Evolutionary conservation across 2,329 filamentous ascomycete genomes (phyloP).

Genomic region (Hymenoscyphus scutula): DNA sequence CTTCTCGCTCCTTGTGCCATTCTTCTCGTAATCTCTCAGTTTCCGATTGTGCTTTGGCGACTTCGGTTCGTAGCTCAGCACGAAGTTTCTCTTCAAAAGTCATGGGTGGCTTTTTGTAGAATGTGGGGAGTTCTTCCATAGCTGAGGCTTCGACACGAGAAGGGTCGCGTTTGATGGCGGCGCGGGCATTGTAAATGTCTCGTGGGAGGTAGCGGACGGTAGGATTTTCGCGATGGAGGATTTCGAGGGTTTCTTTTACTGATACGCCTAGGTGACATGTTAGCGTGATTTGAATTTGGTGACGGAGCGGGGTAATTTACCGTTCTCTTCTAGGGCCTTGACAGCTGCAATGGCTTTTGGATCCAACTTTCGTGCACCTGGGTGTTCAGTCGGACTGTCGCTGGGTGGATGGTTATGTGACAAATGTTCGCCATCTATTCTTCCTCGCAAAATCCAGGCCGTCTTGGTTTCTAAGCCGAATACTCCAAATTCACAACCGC

Average conservation of each 20-base stretch:
- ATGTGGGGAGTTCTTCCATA: constrained; percentile 57
- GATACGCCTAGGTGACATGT: constrained; percentile 54
- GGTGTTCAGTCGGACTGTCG: constrained; percentile 64
- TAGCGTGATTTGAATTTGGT: constrained; percentile 29
- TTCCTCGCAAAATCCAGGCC: constrained; percentile 65
- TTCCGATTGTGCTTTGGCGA: constrained; percentile 57
- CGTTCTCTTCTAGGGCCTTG: constrained; percentile 63
- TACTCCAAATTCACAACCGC: constrained; percentile 68
- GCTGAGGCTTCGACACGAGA: constrained; percentile 60
- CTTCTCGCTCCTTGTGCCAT: constrained; percentile 56
- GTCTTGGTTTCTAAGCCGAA: constrained; percentile 67
- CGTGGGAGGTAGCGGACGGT: constrained; percentile 61
- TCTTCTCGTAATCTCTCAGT: constrained; percentile 55
- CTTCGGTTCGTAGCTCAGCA: constrained; percentile 58
- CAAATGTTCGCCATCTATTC: constrained; percentile 56
- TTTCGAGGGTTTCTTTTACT: constrained; percentile 64
- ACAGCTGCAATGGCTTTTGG: constrained; percentile 67
- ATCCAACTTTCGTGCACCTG: constrained; percentile 63
- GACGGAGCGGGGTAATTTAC: constrained; percentile 43
- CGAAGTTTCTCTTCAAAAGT: constrained; percentile 63
- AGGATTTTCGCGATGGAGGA: constrained; percentile 62
- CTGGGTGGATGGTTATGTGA: constrained; percentile 65
- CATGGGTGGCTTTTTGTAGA: constrained; percentile 64
- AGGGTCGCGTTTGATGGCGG: constrained; percentile 64
- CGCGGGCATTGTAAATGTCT: constrained; percentile 66